phyloP scores from a whole-genome alignment of 805 yeast species.

The Saccharomycopsis malanga region DNA sequence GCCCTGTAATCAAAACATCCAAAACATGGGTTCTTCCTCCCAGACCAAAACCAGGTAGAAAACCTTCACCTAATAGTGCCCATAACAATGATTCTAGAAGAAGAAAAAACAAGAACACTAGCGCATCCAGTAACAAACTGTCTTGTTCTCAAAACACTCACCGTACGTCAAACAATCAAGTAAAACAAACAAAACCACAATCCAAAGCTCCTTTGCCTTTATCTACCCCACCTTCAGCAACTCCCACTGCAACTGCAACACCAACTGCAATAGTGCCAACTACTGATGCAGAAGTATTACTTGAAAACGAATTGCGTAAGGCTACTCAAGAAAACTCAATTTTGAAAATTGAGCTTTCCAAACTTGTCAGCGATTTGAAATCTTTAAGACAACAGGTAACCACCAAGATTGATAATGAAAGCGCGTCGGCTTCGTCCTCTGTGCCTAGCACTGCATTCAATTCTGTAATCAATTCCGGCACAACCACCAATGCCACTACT shows the following conservation, averaged over 20 bases:
- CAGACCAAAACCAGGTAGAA: slow-evolving; percentile 42
- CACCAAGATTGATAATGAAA: not conserved
- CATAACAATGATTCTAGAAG: not conserved
- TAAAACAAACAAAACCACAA: not conserved
- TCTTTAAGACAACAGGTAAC: slow-evolving; percentile 26
- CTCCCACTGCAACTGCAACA: not conserved
- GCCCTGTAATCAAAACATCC: slow-evolving; percentile 31
- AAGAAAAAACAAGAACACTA: not conserved
- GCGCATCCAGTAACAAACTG: not conserved
- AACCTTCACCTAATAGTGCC: slow-evolving; percentile 27
- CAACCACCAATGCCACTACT: not conserved
- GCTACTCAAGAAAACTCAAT: slow-evolving; percentile 40
- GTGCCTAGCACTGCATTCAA: not conserved
- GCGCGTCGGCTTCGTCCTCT: not conserved
- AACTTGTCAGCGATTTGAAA: slow-evolving; percentile 39
- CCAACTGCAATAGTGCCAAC: not conserved
- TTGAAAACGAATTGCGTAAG: slow-evolving; percentile 34
- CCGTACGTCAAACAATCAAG: not conserved
- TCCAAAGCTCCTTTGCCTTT: not conserved
- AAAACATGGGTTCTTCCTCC: slow-evolving; percentile 46
- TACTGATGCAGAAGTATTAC: not conserved
- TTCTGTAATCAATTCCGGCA: not conserved
- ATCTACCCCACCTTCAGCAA: not conserved
- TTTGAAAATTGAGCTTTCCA: slow-evolving; percentile 38
- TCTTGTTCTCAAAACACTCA: too few relatives aligned